phyloP scores from a whole-genome alignment of 148 eudicot genomes.

The Chenopodium formosanum region DNA sequence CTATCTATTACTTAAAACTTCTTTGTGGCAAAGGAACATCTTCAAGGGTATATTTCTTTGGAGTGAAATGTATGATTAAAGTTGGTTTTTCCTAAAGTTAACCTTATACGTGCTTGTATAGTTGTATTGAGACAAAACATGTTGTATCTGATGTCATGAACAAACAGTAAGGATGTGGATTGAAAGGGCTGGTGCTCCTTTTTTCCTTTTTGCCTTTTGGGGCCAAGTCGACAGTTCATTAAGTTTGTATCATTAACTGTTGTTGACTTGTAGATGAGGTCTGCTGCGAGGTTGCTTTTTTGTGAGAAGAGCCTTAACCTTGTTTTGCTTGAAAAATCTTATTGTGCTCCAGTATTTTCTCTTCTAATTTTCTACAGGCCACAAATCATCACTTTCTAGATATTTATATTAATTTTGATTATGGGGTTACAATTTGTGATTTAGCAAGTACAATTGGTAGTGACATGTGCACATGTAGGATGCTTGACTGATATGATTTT shows the following conservation, averaged over 20 bases:
- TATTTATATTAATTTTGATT: not conserved
- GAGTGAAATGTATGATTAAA: not conserved
- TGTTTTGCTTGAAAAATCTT: not conserved
- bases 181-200: not conserved
- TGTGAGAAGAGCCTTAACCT: not conserved
- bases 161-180: not conserved
- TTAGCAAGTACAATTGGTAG: not conserved
- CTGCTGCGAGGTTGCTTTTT: not conserved
- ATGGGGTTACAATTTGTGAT: not conserved
- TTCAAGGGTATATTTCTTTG: not conserved
- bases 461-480: not conserved
- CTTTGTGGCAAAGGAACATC: too few species aligned
- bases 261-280: not conserved
- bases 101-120: not conserved
- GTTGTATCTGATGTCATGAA: not conserved
- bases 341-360: not conserved
- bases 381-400: not conserved
- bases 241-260: too few species aligned
- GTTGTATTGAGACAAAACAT: not conserved
- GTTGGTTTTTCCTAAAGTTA: not conserved
- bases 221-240: not conserved
- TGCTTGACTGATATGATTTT: not conserved
- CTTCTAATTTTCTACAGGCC: not conserved
- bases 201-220: not conserved
- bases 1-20: too few species aligned